Percentiles rank a stretch among this genome's conserved stretches.
Conservation (phyloP, 495 filamentous ascomycete species). For the Neurospora sp. region DNA sequence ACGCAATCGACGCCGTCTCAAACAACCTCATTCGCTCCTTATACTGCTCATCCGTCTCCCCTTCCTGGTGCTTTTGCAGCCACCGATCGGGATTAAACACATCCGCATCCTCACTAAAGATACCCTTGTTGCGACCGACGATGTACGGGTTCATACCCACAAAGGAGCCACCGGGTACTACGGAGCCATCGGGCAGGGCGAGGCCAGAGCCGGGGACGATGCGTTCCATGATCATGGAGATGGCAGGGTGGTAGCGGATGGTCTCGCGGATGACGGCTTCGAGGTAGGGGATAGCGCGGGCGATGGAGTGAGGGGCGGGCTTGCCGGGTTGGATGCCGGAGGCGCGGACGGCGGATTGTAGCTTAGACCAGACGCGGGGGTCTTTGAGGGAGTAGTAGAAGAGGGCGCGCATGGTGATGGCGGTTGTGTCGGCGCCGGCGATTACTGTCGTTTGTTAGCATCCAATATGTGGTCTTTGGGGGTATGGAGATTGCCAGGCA, state of each 20-base stretch:
- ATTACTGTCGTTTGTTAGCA: constrained; percentile 16
- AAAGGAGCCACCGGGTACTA: constrained; percentile 39
- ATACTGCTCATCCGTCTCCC: constrained; percentile 16
- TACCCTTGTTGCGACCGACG: constrained; percentile 23
- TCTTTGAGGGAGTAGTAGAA: constrained; percentile 28
- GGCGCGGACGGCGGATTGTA: constrained; percentile 16
- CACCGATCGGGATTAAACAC: constrained; percentile 41
- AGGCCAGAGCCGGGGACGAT: constrained; percentile 38
- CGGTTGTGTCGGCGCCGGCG: constrained; percentile 36
- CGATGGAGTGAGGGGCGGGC: constrained; percentile 11
- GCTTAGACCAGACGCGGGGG: constrained; percentile 15
- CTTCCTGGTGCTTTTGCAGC: constrained; percentile 23
- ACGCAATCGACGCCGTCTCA: constrained; percentile 29
- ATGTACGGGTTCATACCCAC: constrained; percentile 28
- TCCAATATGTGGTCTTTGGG: too few species aligned
- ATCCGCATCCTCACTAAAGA: constrained; percentile 43
- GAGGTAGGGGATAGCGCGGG: constrained; percentile 41
- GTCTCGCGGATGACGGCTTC: constrained; percentile 51
- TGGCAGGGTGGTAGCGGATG: constrained; percentile 46
- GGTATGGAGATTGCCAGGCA: too few species aligned
- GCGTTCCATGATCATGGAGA: constrained; percentile 46
- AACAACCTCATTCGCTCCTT: constrained; percentile 11
- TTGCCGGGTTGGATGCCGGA: constrained; percentile 1
- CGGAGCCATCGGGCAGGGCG: constrained; percentile 38
- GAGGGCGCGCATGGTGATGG: constrained; percentile 25